Evolutionary conservation across 2,329 filamentous ascomycete species (phyloP), one percentile per base, ranked within the genome.

Genomic region (Ramularia collo-cygni): DNA sequence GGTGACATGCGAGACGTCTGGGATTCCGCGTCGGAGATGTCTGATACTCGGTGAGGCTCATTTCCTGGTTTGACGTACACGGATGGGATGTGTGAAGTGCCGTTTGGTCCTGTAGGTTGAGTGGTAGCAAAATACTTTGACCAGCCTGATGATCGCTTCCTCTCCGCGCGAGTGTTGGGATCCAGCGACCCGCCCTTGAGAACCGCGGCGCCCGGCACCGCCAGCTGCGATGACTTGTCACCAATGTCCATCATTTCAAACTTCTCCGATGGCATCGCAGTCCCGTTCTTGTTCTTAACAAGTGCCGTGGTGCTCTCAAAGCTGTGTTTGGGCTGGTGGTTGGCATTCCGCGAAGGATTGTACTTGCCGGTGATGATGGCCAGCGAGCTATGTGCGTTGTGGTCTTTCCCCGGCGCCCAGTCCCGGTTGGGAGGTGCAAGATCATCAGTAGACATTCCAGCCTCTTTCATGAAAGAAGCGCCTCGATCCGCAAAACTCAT

Each of bases 281-380:
- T 67, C n/a, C 65, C 62, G 31, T 59, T 66, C 50, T 72, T 64
- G 57, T 77, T 77, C 59, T 75, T 76, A 44, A 79, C 74, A 44
- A 79, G 67, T 46, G 73, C 77, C 54, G 74, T 71, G 4, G 77
- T 76, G 43, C 72, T 75, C 18, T 76, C 74, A 44, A 73, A 72
- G 62, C 79, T 84, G 15, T 64, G 65, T 51, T 75, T 74, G 18
- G 54, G 51, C 18, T 47, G 46, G 38, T 58, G 39, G 17, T 61
- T 61, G 9, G 17, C 46, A 57, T 69, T 73, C 42, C 70, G 67
- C 47, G 66, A 64, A 26, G 37, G 35, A 40, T 68, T 69, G 38
- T 75, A 64, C 43, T 77, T 77, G 32, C 82, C 81, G 36, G 63
- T 59, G 10, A 72, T 67, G 52, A 72, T 71, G 9, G 68, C 68